phyloP scores from a whole-genome alignment of 2,329 filamentous ascomycete species.

The Neodidymelliopsis sp. region DNA sequence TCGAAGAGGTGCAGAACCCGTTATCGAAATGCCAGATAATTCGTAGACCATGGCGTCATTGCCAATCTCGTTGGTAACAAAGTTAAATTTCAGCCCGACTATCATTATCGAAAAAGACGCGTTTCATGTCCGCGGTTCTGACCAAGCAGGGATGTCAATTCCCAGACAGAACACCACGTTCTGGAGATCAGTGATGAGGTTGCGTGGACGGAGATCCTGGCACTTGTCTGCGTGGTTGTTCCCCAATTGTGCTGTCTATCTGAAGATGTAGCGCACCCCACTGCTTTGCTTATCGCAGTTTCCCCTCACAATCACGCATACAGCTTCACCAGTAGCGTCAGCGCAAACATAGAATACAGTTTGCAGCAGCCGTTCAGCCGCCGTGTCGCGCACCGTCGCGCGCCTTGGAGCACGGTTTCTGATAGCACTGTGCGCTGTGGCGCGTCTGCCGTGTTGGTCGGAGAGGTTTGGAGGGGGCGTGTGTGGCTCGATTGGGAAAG shows the following conservation, averaged over 20 bases:
- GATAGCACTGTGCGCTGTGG: constrained; percentile 14
- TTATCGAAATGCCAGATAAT: neutral
- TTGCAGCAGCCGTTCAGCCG: neutral
- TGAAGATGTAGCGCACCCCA: constrained; percentile 2
- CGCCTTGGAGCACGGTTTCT: constrained; percentile 2
- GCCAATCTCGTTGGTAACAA: neutral
- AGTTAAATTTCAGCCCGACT: neutral
- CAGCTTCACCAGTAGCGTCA: neutral
- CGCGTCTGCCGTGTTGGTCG: constrained; percentile 15
- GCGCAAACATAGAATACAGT: neutral
- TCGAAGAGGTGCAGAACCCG: constrained; percentile 1
- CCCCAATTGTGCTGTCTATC: constrained; percentile 9
- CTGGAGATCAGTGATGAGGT: neutral
- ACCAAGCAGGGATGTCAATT: neutral
- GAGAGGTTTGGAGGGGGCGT: constrained; percentile 13
- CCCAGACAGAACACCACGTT: neutral
- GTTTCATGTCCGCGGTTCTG: constrained; percentile 17
- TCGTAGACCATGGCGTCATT: neutral
- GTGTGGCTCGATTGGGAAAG: constrained; percentile 13
- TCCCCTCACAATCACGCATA: neutral
- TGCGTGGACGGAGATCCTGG: neutral
- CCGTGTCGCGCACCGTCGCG: neutral
- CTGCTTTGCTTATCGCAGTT: neutral
- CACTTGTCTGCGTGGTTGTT: constrained; percentile 4
- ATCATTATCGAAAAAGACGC: constrained; percentile 15